Percentiles rank a stretch among this genome's conserved stretches.
Conservation (phyloP, 805 yeast genomes). For the Cyberlindnera amylophila region DNA sequence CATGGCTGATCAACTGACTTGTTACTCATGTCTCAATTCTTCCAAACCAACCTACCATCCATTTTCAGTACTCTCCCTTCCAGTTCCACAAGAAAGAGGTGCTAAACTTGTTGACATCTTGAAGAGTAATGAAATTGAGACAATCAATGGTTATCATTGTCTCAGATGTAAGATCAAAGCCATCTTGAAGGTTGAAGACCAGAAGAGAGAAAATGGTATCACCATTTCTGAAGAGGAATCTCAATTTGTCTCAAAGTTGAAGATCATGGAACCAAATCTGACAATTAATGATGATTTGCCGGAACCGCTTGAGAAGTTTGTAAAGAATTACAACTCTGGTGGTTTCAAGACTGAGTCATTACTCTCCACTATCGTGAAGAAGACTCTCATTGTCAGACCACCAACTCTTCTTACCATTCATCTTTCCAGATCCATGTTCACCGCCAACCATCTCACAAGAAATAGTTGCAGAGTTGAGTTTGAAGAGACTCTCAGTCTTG, state of each 20-base stretch:
- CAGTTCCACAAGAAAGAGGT: constrained; percentile 54
- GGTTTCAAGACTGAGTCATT: constrained; percentile 43
- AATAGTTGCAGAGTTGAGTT: constrained; percentile 72
- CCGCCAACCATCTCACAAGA: constrained; percentile 62
- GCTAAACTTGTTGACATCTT: constrained; percentile 53
- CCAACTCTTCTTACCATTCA: constrained; percentile 80
- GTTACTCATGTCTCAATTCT: constrained; percentile 59
- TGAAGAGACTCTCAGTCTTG: constrained; percentile 49
- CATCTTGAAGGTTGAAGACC: constrained; percentile 35
- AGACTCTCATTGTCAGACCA: constrained; percentile 53
- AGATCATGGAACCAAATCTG: constrained; percentile 34
- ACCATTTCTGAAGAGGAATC: constrained; percentile 29
- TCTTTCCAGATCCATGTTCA: constrained; percentile 76
- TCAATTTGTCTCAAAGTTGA: constrained; percentile 33
- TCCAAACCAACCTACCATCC: constrained; percentile 58
- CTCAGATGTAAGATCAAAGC: constrained; percentile 56
- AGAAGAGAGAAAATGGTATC: constrained; percentile 15
- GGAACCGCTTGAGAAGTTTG: constrained; percentile 42
- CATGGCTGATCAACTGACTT: constrained; percentile 61
- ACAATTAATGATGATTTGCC: constrained; percentile 66
- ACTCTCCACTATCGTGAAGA: constrained; percentile 65
- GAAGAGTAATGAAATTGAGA: constrained; percentile 54
- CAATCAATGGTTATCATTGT: constrained; percentile 79
- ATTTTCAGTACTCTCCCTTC: constrained; percentile 68
- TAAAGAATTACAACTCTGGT: constrained; percentile 42